Conservation (phyloP, 805 yeast species). For the Priceomyces castillae region DNA sequence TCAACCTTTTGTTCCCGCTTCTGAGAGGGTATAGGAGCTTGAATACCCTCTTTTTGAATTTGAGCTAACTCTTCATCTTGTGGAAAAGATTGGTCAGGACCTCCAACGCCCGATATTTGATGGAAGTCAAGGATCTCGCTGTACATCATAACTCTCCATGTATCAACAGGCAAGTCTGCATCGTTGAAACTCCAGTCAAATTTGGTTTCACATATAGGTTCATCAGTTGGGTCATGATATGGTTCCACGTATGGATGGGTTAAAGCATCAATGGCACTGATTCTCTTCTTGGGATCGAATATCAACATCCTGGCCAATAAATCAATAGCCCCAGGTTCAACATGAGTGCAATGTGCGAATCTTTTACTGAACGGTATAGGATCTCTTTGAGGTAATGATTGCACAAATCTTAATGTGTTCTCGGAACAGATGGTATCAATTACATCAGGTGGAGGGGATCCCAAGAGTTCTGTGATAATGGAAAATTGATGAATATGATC, state of each 20-base stretch:
- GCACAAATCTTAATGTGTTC: conserved; percentile 90
- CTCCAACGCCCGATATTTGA: conserved; percentile 62
- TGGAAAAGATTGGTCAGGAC: conserved; percentile 11
- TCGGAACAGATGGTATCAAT: conserved; percentile 95
- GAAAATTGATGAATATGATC: conserved; percentile 98
- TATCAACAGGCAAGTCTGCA: conserved; percentile 95
- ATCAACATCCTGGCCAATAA: conserved; percentile 85
- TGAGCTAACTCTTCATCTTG: conserved; percentile 23
- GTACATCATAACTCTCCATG: conserved; percentile 99
- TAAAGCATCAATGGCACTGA: conserved; percentile 87
- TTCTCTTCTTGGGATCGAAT: conserved; percentile 92
- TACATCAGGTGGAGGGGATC: conserved; percentile 95
- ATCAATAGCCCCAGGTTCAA: conserved; percentile 86
- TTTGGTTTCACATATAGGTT: conserved; percentile 87
- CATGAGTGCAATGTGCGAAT: conserved; percentile 59
- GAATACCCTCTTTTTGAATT: conserved; percentile 27
- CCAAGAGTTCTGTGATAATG: conserved; percentile 91
- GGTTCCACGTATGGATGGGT: conserved; percentile 90
- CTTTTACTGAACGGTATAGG: conserved; percentile 85
- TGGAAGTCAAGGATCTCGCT: conserved; percentile 95
- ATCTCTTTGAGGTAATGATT: conserved; percentile 87
- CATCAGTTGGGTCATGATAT: conserved; percentile 96
- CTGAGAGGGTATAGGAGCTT: conserved; percentile 17
- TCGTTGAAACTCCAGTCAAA: conserved; percentile 99
- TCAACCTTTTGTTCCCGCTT: conserved; percentile 14